Conservation (phyloP, 768 basidiomycete genomes). For the Kockovaella imperatae region DNA sequence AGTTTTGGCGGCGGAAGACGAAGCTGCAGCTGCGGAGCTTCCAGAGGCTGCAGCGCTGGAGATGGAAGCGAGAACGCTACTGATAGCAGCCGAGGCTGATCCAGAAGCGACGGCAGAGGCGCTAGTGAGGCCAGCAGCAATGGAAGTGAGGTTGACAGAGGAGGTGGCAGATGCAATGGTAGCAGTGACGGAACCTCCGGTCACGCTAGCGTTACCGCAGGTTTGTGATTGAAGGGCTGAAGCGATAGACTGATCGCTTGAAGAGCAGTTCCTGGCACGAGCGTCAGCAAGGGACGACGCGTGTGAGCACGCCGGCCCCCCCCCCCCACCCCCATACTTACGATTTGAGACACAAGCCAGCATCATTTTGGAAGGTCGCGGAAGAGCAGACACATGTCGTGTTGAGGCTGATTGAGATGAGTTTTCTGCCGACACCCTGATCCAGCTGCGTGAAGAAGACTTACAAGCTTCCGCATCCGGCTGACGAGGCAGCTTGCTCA, state of each 20-base stretch:
- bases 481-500: slow-evolving; percentile 24
- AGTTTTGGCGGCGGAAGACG: neutral
- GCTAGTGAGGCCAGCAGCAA: slow-evolving; percentile 3
- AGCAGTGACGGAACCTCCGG: slow-evolving; percentile 24
- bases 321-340: too few species aligned
- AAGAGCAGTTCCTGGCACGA: slow-evolving; percentile 27
- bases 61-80: slow-evolving; percentile 2
- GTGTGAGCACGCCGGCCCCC: too few species aligned
- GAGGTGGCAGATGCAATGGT: slow-evolving; percentile 19
- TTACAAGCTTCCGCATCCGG: slow-evolving; percentile 33
- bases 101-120: slow-evolving; percentile 6
- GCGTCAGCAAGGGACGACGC: neutral
- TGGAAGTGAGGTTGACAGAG: slow-evolving; percentile 5
- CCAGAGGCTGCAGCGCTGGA: slow-evolving; percentile 2
- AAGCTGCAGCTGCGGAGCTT: slow-evolving; percentile 2
- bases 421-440: neutral
- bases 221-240: slow-evolving; percentile 28
- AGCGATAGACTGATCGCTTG: slow-evolving; percentile 29
- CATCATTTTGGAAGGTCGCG: slow-evolving; percentile 32
- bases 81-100: slow-evolving; percentile 4
- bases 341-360: slow-evolving; percentile 26
- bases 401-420: slow-evolving; percentile 16
- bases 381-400: slow-evolving; percentile 33
- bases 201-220: slow-evolving; percentile 17
- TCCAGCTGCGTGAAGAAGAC: slow-evolving; percentile 1